These are phyloP conservation scores for Penicillium sp. DNA, from an alignment of 2,329 filamentous ascomycete genomes.

Conservation along the genomic window DNA sequence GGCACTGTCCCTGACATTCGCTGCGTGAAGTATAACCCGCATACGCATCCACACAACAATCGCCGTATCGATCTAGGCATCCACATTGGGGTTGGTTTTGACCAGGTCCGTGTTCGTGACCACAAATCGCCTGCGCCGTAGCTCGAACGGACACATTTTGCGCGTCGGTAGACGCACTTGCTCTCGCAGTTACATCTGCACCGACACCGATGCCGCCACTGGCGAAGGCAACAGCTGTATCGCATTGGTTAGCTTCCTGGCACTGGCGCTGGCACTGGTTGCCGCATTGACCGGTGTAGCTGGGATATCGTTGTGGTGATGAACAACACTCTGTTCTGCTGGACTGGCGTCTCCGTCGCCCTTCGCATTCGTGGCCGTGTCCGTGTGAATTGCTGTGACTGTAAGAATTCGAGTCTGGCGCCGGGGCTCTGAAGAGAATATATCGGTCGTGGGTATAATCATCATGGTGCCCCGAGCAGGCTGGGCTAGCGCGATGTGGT, in stretches of 20 bases:
- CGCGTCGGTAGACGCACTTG: background rate
- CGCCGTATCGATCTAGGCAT: background rate
- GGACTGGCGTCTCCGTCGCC: background rate
- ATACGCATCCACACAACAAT: background rate
- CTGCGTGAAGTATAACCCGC: background rate
- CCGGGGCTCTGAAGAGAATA: background rate
- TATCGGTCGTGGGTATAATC: background rate
- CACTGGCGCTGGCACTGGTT: background rate
- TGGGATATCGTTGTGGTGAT: no score
- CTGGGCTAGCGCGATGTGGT: background rate
- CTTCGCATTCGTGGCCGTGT: background rate
- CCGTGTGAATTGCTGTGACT: background rate
- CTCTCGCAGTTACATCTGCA: background rate
- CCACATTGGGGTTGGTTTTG: background rate
- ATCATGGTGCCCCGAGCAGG: background rate
- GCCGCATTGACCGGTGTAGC: background rate
- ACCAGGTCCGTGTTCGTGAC: background rate
- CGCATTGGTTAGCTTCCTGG: background rate
- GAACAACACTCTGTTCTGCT: background rate
- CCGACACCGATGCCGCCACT: background rate
- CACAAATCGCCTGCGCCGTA: conserved; percentile 1
- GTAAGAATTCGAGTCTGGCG: background rate
- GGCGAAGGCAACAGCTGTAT: background rate
- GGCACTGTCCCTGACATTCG: background rate
- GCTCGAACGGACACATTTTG: conserved; percentile 3